These are phyloP conservation scores for Aspergillus diversus DNA, from an alignment of 495 filamentous ascomycete genomes.

Conservation along the genomic window DNA sequence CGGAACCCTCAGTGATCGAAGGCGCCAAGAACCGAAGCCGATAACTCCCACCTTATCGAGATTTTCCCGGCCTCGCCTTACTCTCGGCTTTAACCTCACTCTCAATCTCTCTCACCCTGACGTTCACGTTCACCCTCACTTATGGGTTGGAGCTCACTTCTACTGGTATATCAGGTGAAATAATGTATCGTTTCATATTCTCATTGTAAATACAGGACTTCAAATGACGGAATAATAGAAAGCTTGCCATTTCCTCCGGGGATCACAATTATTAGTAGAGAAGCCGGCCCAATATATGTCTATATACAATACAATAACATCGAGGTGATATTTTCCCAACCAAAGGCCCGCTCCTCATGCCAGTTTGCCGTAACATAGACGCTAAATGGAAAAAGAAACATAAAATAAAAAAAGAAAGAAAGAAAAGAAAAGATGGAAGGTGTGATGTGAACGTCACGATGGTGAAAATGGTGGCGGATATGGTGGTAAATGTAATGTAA, in stretches of 20 bases:
- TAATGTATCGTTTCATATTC: not conserved
- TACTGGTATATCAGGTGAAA: too few species aligned
- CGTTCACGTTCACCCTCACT: not conserved
- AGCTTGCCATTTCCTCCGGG: conserved; percentile 17
- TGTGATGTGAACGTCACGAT: conserved; percentile 17
- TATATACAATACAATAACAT: conserved; percentile 28
- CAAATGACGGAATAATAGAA: not conserved
- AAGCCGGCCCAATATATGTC: conserved; percentile 20
- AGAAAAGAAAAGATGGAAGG: conserved; percentile 14
- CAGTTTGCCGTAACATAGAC: conserved; percentile 28
- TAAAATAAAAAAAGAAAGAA: conserved; percentile 11
- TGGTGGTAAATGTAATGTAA: conserved; percentile 2
- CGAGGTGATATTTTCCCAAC: conserved; percentile 23
- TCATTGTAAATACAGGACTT: too few species aligned
- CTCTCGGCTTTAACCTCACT: not conserved
- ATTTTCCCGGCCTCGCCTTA: not conserved
- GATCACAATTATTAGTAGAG: conserved; percentile 23
- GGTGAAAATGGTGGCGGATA: conserved; percentile 2
- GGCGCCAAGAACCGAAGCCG: conserved; percentile 20
- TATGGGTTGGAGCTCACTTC: too few species aligned
- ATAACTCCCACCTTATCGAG: conserved; percentile 13
- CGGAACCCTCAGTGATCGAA: not conserved
- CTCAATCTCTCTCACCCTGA: not conserved
- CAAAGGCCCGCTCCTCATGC: conserved; percentile 28
- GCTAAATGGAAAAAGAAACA: conserved; percentile 24